Evolutionary conservation across 345 rosid genomes (phyloP).

Genomic region (Limnanthes douglasii): DNA sequence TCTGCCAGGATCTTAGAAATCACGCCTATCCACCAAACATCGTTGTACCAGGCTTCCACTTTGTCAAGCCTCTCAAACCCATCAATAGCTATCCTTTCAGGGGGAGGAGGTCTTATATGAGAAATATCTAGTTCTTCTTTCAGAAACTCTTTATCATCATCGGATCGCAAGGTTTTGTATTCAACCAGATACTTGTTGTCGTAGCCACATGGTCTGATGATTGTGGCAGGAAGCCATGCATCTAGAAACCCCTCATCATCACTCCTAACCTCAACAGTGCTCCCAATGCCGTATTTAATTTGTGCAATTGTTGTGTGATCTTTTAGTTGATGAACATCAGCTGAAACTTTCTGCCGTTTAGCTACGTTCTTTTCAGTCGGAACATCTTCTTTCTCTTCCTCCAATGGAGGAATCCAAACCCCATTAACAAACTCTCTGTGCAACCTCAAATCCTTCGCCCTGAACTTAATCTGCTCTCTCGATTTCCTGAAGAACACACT

Average conservation of each 20-base stretch:
- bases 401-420: too few species aligned
- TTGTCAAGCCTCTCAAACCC: conserved; percentile 38
- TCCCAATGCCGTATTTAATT: conserved; percentile 14
- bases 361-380: too few species aligned
- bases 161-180: conserved; percentile 46
- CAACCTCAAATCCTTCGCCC: conserved; percentile 32
- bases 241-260: conserved; percentile 80
- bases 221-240: conserved; percentile 67
- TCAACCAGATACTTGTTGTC: conserved; percentile 44
- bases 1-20: conserved; percentile 29
- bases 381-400: too few species aligned
- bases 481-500: conserved; percentile 24
- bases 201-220: conserved; percentile 26
- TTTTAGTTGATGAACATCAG: conserved; percentile 11
- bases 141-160: conserved; percentile 48
- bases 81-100: conserved; percentile 17
- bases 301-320: conserved; percentile 4
- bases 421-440: conserved; percentile 52
- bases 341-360: conserved; percentile 6
- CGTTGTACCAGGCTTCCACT: conserved; percentile 73
- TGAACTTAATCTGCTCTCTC: conserved; percentile 24
- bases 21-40: conserved; percentile 86
- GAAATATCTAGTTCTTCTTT: conserved; percentile 34
- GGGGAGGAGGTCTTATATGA: conserved; percentile 64
- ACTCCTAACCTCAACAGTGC: conserved; percentile 49